Percentiles rank a stretch among this genome's conserved stretches.
Evolutionary conservation across 2,329 filamentous ascomycete genomes (phyloP).

Genomic region (Monosporascus sp.): DNA sequence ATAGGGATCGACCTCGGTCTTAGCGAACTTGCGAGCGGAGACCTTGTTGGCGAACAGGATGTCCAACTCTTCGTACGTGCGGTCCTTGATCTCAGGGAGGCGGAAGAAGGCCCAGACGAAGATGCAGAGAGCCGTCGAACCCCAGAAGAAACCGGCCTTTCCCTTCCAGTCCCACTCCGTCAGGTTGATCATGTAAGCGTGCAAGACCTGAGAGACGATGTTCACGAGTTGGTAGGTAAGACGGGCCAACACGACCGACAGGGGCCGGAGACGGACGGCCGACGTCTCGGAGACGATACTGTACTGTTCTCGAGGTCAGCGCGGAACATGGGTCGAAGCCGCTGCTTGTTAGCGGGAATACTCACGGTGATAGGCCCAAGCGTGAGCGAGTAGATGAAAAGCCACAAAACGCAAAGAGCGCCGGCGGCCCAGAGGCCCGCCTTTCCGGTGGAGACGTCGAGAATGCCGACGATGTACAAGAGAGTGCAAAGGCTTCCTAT

Average conservation of each 20-base stretch:
- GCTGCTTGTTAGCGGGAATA: not conserved
- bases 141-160: conserved; percentile 40
- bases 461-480: conserved; percentile 34
- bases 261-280: conserved; percentile 39
- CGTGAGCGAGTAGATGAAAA: conserved; percentile 41
- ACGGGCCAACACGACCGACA: conserved; percentile 41
- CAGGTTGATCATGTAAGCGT: conserved; percentile 35
- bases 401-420: conserved; percentile 38
- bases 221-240: conserved; percentile 39
- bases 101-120: conserved; percentile 48
- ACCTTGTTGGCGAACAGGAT: conserved; percentile 42
- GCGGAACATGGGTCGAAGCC: not conserved
- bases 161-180: conserved; percentile 36
- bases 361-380: conserved; percentile 42
- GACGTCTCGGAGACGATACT: conserved; percentile 44
- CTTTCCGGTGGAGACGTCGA: conserved; percentile 37
- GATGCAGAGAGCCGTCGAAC: conserved; percentile 35
- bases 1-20: conserved; percentile 28
- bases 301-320: conserved; percentile 26
- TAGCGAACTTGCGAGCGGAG: conserved; percentile 34
- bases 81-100: conserved; percentile 46
- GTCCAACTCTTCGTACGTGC: conserved; percentile 50
- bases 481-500: conserved; percentile 31
- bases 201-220: conserved; percentile 35
- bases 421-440: conserved; percentile 37